These are phyloP conservation scores for Balamuthia mandrillaris DNA, from an alignment of 208 protist genomes.

Conservation along the genomic window DNA sequence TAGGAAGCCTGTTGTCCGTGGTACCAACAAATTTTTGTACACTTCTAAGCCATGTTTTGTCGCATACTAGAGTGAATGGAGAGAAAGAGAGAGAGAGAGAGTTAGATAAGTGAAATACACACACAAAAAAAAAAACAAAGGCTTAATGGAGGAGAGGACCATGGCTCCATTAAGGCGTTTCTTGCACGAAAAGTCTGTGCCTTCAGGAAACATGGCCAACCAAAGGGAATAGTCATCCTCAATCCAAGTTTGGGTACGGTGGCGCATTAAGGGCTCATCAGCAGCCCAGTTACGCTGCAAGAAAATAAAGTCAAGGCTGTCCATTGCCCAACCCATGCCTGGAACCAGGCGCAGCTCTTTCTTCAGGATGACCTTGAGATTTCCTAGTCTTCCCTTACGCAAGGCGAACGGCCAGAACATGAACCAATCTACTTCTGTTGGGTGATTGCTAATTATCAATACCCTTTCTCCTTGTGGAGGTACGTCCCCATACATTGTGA, in stretches of 20 bases:
- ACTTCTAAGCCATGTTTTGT: background rate
- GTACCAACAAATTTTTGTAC: slow-evolving; percentile 33
- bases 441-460: slow-evolving; percentile 39
- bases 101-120: background rate
- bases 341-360: background rate
- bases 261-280: background rate
- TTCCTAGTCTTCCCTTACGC: slow-evolving; percentile 22
- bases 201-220: slow-evolving; percentile 38
- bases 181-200: slow-evolving; percentile 7
- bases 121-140: background rate
- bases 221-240: background rate
- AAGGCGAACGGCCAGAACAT: slow-evolving; percentile 29
- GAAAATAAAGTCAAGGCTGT: slow-evolving; percentile 34
- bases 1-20: slow-evolving; percentile 24
- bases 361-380: slow-evolving; percentile 39
- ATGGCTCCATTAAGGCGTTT: slow-evolving; percentile 20
- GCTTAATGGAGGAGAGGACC: background rate
- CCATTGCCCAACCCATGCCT: slow-evolving; percentile 23
- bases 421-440: slow-evolving; percentile 39
- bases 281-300: slow-evolving; percentile 24
- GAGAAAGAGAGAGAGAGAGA: background rate
- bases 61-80: background rate
- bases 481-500: slow-evolving; percentile 10
- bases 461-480: slow-evolving; percentile 24
- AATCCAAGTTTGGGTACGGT: background rate